A percentile compares a stretch with the other conserved stretches of the same genome.
These are phyloP conservation scores for Oryza glaberrima DNA, from an alignment of 176 grass and related monocot species.

Conservation along the genomic window DNA sequence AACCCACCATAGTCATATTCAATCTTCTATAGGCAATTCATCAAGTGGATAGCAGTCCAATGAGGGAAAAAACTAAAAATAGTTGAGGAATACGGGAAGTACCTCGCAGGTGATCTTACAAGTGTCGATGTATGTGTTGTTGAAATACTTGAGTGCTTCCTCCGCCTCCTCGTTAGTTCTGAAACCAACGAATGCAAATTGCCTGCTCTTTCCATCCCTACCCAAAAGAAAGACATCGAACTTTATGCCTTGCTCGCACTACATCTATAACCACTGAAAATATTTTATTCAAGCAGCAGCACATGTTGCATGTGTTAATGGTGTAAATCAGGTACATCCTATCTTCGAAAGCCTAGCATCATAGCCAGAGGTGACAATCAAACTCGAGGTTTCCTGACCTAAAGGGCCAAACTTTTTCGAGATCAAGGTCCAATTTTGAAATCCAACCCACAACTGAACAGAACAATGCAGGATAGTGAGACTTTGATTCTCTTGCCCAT, in stretches of 20 bases:
- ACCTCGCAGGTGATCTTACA: constrained; percentile 95
- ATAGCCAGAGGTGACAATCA: background rate
- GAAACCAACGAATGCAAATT: constrained; percentile 93
- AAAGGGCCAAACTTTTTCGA: background rate
- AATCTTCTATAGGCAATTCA: background rate
- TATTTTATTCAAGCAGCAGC: background rate
- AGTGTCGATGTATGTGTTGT: constrained; percentile 93
- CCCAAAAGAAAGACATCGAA: constrained; percentile 24
- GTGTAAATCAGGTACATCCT: background rate
- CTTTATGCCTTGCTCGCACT: background rate
- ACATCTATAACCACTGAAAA: background rate
- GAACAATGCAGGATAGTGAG: background rate
- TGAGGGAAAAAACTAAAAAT: background rate
- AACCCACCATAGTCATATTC: background rate
- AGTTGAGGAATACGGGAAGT: constrained; percentile 28
- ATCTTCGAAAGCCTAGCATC: background rate
- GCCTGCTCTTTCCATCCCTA: constrained; percentile 94
- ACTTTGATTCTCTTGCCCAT: background rate
- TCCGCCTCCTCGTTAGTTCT: constrained; percentile 81
- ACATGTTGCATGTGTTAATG: background rate
- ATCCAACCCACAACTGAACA: background rate
- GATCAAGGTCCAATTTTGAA: background rate
- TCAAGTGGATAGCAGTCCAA: background rate
- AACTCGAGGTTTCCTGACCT: background rate
- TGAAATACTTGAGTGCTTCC: constrained; percentile 84